Conservation (phyloP, 2,329 filamentous ascomycete genomes). For the Chrysoporthe puriensis region DNA sequence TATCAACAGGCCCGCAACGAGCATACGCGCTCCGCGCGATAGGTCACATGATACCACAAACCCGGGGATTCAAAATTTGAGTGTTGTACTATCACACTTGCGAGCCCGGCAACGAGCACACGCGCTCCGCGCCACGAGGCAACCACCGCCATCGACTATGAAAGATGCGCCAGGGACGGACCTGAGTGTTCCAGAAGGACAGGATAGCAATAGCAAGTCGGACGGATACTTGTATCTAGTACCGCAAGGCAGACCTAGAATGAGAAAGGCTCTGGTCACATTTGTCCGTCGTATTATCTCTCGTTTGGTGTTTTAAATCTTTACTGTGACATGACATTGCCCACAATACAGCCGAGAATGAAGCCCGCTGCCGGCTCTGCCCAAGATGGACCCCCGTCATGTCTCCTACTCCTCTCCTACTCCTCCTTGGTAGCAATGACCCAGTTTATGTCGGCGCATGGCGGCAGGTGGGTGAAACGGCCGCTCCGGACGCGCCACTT, state of each 20-base stretch:
- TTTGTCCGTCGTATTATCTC: neutral
- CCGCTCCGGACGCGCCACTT: constrained; percentile 57
- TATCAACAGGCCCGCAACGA: constrained; percentile 30
- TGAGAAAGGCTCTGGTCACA: neutral
- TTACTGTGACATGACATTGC: neutral
- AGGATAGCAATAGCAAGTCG: constrained; percentile 4
- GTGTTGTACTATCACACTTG: constrained; percentile 19
- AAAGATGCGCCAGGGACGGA: constrained; percentile 18
- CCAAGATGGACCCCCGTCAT: too few species aligned
- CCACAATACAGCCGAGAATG: too few species aligned
- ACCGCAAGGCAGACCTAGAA: constrained; percentile 11
- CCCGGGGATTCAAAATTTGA: constrained; percentile 12
- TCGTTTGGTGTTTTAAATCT: neutral
- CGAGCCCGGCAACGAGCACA: constrained; percentile 30
- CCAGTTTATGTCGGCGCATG: constrained; percentile 56
- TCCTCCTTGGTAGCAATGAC: constrained; percentile 50
- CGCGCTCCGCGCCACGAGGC: constrained; percentile 29
- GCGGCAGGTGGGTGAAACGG: constrained; percentile 52
- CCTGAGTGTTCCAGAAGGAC: constrained; percentile 5
- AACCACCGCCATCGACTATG: constrained; percentile 24
- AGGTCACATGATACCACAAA: constrained; percentile 29
- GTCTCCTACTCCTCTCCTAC: neutral
- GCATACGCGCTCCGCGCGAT: constrained; percentile 30
- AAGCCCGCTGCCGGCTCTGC: too few species aligned
- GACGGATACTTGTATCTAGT: neutral